Evolutionary conservation across 2,329 filamentous ascomycete genomes (phyloP).

Genomic region (Hawksworthiomyces lignivorus): DNA sequence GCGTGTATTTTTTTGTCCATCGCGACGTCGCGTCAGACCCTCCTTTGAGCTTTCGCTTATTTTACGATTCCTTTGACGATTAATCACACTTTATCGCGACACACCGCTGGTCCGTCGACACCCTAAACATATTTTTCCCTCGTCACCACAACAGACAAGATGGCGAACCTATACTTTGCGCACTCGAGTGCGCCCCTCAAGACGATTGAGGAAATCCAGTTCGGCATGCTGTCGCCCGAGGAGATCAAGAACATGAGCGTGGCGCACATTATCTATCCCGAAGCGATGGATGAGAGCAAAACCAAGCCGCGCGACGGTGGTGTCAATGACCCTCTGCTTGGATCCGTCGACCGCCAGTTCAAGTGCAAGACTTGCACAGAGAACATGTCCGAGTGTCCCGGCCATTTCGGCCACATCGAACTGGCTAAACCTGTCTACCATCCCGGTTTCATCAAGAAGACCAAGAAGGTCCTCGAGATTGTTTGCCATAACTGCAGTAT

Average conservation of each 20-base stretch:
- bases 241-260: conserved; percentile 99
- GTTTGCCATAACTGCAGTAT: conserved; percentile 99
- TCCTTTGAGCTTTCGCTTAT: no score
- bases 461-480: conserved; percentile 98
- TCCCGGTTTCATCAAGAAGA: conserved; percentile 92
- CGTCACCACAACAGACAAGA: conserved; percentile 39
- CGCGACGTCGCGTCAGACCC: neutral
- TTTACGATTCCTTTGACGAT: no score
- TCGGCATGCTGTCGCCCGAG: conserved; percentile 92
- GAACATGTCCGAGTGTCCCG: conserved; percentile 90
- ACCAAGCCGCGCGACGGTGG: conserved; percentile 84
- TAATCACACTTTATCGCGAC: no score
- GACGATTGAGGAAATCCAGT: conserved; percentile 98
- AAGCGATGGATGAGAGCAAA: conserved; percentile 97
- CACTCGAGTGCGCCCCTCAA: conserved; percentile 94
- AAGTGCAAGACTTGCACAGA: conserved; percentile 96
- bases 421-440: conserved; percentile 95
- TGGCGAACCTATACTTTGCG: conserved; percentile 88
- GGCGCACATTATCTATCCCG: conserved; percentile 91
- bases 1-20: neutral
- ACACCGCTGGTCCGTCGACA: no score
- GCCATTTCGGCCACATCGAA: conserved; percentile 98
- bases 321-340: conserved; percentile 90
- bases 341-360: conserved; percentile 91
- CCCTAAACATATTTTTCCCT: neutral